Conservation (phyloP, 2,329 filamentous ascomycete genomes). For the Penicillium sp. region DNA sequence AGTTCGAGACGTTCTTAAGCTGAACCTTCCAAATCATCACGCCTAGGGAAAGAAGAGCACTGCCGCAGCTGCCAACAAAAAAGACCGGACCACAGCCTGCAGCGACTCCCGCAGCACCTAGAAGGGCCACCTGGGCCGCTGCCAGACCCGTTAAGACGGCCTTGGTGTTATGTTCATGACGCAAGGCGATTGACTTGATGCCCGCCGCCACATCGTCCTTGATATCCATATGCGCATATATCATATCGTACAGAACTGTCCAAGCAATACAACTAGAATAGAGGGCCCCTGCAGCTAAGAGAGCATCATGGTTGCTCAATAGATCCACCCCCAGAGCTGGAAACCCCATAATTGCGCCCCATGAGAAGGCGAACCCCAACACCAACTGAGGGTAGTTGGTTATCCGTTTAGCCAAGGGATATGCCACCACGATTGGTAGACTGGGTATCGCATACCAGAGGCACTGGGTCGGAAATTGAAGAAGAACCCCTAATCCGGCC, state of each 20-base stretch:
- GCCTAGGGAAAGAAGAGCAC: slow-evolving; percentile 55
- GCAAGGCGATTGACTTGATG: slow-evolving; percentile 54
- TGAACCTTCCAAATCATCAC: slow-evolving; percentile 62
- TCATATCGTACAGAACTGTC: slow-evolving; percentile 54
- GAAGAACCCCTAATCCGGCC: slow-evolving; percentile 43
- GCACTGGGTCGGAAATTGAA: slow-evolving; percentile 44
- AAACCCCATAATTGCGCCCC: slow-evolving; percentile 52
- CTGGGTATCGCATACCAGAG: slow-evolving; percentile 48
- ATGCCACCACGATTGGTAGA: slow-evolving; percentile 47
- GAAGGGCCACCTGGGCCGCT: slow-evolving; percentile 42
- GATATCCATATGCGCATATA: slow-evolving; percentile 55
- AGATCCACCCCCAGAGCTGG: slow-evolving; percentile 49
- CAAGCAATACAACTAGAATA: slow-evolving; percentile 51
- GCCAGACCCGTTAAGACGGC: slow-evolving; percentile 44
- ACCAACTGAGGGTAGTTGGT: slow-evolving; percentile 56
- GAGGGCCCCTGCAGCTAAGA: slow-evolving; percentile 42
- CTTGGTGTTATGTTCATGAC: slow-evolving; percentile 50
- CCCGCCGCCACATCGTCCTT: slow-evolving; percentile 52
- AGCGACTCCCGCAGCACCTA: slow-evolving; percentile 46
- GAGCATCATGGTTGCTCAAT: slow-evolving; percentile 37
- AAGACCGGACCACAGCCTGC: slow-evolving; percentile 60
- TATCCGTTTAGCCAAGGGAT: slow-evolving; percentile 55
- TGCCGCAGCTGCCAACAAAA: slow-evolving; percentile 59
- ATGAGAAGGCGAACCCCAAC: slow-evolving; percentile 54
- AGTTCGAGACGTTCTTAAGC: slow-evolving; percentile 58